Percentiles rank a stretch among this genome's conserved stretches.
phyloP scores from a whole-genome alignment of 129 eudicot genomes.

The Kitagawia praeruptora region DNA sequence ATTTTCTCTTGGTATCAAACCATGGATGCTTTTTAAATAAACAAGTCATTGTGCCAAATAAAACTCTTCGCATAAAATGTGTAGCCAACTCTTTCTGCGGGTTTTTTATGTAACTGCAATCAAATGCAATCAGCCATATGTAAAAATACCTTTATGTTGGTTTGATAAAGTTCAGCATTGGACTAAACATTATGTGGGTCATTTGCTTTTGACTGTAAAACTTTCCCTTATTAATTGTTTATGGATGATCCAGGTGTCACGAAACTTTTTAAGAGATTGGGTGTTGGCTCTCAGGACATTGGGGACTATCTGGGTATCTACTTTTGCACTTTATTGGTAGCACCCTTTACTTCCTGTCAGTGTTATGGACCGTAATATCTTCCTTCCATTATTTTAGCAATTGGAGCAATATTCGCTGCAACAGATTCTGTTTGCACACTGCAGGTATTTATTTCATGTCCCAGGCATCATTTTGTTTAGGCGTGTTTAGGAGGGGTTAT shows the following conservation, averaged over 20 bases:
- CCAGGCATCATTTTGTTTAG: not conserved
- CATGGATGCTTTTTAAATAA: not conserved
- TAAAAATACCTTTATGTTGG: not conserved
- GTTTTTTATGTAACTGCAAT: not conserved
- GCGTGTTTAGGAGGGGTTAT: not conserved
- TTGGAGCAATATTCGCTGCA: conserved; percentile 98
- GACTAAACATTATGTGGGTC: not conserved
- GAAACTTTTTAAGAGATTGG: conserved; percentile 38
- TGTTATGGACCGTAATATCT: not conserved
- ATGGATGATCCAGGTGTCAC: conserved; percentile 36
- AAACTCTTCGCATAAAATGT: not conserved
- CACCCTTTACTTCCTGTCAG: not conserved
- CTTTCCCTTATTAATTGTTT: not conserved
- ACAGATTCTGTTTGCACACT: conserved; percentile 99
- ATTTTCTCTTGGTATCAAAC: not conserved
- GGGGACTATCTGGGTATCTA: conserved; percentile 67
- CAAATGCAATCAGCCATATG: not conserved
- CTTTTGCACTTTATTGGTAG: not conserved
- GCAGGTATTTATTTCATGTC: conserved; percentile 40
- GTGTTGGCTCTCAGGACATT: conserved; percentile 47
- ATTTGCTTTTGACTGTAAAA: not conserved
- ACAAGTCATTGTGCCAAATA: not conserved
- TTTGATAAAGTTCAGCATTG: not conserved
- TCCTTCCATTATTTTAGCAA: conserved; percentile 40
- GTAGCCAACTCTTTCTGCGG: not conserved